Base-by-base conservation (phyloP, 306 rosid genomes). In the Acmispon strigosus region DNA sequence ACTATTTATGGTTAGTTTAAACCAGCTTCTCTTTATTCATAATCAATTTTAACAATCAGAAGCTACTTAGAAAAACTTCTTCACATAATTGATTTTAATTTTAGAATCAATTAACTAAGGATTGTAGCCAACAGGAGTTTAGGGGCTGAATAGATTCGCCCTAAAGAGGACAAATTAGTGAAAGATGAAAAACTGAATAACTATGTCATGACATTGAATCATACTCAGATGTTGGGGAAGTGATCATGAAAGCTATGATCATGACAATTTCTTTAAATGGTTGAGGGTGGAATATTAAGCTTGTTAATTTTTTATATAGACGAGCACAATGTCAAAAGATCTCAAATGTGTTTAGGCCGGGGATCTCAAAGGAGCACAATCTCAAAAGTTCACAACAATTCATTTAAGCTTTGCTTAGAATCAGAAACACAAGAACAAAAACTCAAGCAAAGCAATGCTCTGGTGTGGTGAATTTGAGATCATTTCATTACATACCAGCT, bases 401-500 rank as follows among this genome's bases (percentile, higher is more conserved):
- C 18, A 17, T 12, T 58, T 58, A 24, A 37, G 34, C 29, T 14
- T 22, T 60, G 45, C 48, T 36, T 50, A 15, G n/a, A 53, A 61
- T 62, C 48, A 62, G 59, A 56, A 47, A 37, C 48, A 47, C 7
- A 47, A 41, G 64, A 67, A 52, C 61, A 60, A 60, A 62, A 68
- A 41, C 20, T 42, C 19, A 20, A 55, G 63, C 41, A 62, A 29
- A 4, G 7, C 74, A 24, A 11, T 52, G 62, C 36, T 42, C 10
- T 70, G 60, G 2, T 34, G 0, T 16, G 20, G 59, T 52, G 37
- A 68, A 54, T 10, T 43, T 42, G 7, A 32, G 13, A 74, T 34
- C 10, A 69, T 81, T 7, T 5, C 37, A 68, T 81, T 69, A 90
- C 84, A 88, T 85, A 61, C 96, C 98, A 64, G 97, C 82, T 49